Base-by-base conservation (phyloP, 805 yeast genomes). In the Suhomyces sp. region DNA sequence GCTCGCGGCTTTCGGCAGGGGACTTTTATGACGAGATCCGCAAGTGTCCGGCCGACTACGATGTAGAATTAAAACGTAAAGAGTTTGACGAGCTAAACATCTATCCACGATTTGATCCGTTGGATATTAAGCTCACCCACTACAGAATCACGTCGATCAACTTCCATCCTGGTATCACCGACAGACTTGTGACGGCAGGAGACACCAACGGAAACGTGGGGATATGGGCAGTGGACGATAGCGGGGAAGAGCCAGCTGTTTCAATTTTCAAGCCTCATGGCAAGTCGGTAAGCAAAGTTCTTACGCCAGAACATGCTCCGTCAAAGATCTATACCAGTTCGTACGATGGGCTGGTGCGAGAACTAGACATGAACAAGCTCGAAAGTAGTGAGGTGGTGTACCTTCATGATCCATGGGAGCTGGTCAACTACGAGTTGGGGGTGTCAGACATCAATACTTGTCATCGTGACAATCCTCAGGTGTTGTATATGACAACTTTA, bases 131-230 rank as follows among this genome's bases (percentile, higher is more conserved):
- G 60, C 68, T 93, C 3, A 81, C 88, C 0, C 79, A 80, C 35
- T 87, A 85, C 48, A 75, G 99, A 53, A 84, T 93, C 65, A 83
- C 92, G 0, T 74, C 88, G 2, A 77, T 91, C 40, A 73, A 77
- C 39, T 86, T 89, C 64, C 98, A 93, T 67, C 97, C 97, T 0
- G 69, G 87, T 0, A 65, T 63, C 0, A 78, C 76, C 0, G 83
- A 83, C 54, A 77, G 86, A 56, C 61, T 93, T 4, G 76, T 91
- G 1, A 64, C 89, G 29, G 97, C 91, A 1, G 98, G 97, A 44
- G 99, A 94, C 68, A 89, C 89, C 10, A 70, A 72, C n/a, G 99
- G 99, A 5, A 80, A 83, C 55, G 69, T 91, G 43, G 97, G 97
- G 0, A 76, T 94, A 13, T 93, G 97, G 97, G 84, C 92, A 43